Conservation (phyloP, 2,329 filamentous ascomycete genomes). For the Rutstroemia sp. region DNA sequence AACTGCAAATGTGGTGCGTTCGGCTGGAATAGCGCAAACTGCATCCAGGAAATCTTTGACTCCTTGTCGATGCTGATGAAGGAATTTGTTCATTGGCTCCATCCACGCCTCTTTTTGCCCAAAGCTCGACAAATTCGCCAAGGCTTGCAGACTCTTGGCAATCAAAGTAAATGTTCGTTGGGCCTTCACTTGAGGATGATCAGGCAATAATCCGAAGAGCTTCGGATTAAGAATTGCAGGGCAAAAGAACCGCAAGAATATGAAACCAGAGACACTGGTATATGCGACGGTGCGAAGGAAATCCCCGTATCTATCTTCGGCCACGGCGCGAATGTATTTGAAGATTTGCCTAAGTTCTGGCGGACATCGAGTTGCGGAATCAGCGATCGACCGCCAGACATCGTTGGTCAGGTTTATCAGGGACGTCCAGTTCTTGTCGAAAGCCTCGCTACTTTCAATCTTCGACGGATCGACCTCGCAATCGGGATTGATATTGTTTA, state of each 20-base stretch:
- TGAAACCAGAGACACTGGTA: constrained; percentile 88
- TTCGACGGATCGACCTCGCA: constrained; percentile 93
- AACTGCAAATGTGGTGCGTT: constrained; percentile 55
- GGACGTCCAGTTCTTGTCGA: constrained; percentile 76
- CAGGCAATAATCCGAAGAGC: constrained; percentile 75
- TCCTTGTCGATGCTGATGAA: constrained; percentile 65
- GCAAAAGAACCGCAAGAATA: constrained; percentile 92
- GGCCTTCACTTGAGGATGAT: constrained; percentile 75
- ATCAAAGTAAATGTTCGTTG: constrained; percentile 87
- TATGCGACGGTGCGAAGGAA: constrained; percentile 85
- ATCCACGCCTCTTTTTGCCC: constrained; percentile 97
- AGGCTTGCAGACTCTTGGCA: constrained; percentile 82
- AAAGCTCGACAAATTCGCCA: constrained; percentile 86
- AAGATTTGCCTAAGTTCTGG: constrained; percentile 78
- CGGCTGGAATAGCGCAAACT: constrained; percentile 74
- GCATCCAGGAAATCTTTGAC: constrained; percentile 85
- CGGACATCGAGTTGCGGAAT: constrained; percentile 68
- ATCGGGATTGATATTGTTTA: constrained; percentile 83
- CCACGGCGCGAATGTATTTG: constrained; percentile 84
- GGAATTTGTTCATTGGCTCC: constrained; percentile 94
- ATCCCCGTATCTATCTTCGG: constrained; percentile 90
- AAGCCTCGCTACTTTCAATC: constrained; percentile 57
- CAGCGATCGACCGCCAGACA: constrained; percentile 76
- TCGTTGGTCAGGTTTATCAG: constrained; percentile 71
- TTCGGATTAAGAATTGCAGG: constrained; percentile 95